A percentile compares a stretch with the other conserved stretches of the same genome.
Evolutionary conservation across 176 grass and related monocot genomes (phyloP).

Genomic region (Luzula sylvatica): DNA sequence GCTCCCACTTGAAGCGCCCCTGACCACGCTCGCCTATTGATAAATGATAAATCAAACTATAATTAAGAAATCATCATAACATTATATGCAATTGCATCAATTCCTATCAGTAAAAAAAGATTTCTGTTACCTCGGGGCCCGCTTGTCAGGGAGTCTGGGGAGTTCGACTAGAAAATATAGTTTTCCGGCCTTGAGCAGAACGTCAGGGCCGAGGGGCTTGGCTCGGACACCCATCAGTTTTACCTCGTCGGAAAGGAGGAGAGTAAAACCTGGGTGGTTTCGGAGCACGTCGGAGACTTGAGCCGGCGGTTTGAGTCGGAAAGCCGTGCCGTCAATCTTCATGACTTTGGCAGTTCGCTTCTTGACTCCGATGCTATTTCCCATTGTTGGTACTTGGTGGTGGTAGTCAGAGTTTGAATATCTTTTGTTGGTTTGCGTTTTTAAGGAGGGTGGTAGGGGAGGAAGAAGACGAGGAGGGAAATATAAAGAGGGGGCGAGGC

Average conservation of each 20-base stretch:
- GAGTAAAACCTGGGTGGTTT: slow-evolving; percentile 48
- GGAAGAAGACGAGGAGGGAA: slow-evolving; percentile 31
- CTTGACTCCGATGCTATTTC: slow-evolving; percentile 64
- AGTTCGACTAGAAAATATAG: slow-evolving; percentile 95
- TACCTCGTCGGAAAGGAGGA: slow-evolving; percentile 63
- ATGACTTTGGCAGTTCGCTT: slow-evolving; percentile 82
- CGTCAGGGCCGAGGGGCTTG: slow-evolving; percentile 36
- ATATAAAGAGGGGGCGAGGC: not conserved
- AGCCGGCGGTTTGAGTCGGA: slow-evolving; percentile 60
- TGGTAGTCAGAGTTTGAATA: not conserved
- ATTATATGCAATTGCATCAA: no score
- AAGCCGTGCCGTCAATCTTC: slow-evolving; percentile 80
- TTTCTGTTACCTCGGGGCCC: slow-evolving; percentile 16
- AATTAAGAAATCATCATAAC: no score
- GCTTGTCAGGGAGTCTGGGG: slow-evolving; percentile 21
- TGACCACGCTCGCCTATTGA: slow-evolving; percentile 50
- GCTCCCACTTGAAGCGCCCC: slow-evolving; percentile 65
- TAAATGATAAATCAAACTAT: slow-evolving; percentile 15
- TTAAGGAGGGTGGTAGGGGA: slow-evolving; percentile 3
- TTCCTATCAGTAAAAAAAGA: no score
- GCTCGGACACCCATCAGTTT: slow-evolving; percentile 59
- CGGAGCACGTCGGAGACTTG: slow-evolving; percentile 41
- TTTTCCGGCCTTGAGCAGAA: slow-evolving; percentile 37
- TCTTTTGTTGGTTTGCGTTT: slow-evolving; percentile 8
- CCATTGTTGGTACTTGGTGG: slow-evolving; percentile 36